Evolutionary conservation across 495 filamentous ascomycete species (phyloP).

Genomic region (Penicillium ucsense): DNA sequence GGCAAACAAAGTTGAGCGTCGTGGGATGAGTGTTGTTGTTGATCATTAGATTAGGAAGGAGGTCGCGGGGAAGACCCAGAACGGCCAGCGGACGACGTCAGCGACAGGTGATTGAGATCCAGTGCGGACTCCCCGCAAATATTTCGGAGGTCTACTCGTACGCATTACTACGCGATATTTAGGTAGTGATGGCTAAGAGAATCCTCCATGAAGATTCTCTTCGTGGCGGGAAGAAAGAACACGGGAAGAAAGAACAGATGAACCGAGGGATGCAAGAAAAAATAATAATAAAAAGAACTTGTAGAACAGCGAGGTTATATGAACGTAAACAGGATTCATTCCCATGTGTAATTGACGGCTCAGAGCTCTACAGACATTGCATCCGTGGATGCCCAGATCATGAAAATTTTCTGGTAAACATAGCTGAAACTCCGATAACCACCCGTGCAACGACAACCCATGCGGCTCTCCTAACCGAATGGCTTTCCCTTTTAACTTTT

Average conservation of each 20-base stretch:
- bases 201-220: no score
- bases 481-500: slow-evolving; percentile 26
- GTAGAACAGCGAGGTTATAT: slow-evolving; percentile 6
- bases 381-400: slow-evolving; percentile 35
- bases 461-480: slow-evolving; percentile 14
- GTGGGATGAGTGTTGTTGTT: no score
- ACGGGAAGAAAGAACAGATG: no score
- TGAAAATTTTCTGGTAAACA: slow-evolving; percentile 32
- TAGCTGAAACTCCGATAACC: slow-evolving; percentile 41
- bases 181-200: no score
- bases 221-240: no score
- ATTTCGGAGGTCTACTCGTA: background rate
- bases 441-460: slow-evolving; percentile 30
- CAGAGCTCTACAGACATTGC: slow-evolving; percentile 38
- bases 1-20: background rate
- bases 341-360: slow-evolving; percentile 30
- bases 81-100: background rate
- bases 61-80: no score
- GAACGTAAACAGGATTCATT: slow-evolving; percentile 25
- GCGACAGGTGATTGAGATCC: no score
- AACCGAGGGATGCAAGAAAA: background rate
- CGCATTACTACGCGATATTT: no score
- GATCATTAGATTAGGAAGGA: no score
- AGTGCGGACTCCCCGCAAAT: background rate
- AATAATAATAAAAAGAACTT: background rate